phyloP scores from a whole-genome alignment of 2,329 filamentous ascomycete genomes.

The Elsinoe ampelina region DNA sequence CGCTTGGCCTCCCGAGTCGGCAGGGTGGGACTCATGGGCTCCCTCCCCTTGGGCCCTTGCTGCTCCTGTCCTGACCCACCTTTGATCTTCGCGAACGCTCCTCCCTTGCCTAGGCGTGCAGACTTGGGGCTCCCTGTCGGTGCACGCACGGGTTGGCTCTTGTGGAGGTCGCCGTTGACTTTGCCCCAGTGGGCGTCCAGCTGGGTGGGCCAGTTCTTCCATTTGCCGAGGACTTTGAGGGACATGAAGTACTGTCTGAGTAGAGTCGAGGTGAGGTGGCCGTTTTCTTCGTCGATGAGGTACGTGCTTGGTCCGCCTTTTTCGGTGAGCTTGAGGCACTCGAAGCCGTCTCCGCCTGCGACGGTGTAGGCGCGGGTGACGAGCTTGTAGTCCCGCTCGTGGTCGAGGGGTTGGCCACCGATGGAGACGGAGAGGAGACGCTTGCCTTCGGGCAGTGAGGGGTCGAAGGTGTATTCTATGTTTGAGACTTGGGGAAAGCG shows the following conservation, averaged over 20 bases:
- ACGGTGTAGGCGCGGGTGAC: conserved; percentile 84
- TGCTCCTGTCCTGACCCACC: neutral
- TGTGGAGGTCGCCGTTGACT: conserved; percentile 54
- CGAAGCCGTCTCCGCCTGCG: conserved; percentile 77
- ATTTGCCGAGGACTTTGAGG: conserved; percentile 68
- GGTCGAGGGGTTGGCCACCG: conserved; percentile 51
- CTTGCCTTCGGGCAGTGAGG: conserved; percentile 48
- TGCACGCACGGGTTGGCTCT: conserved; percentile 34
- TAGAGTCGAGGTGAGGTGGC: conserved; percentile 76
- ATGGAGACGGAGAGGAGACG: conserved; percentile 57
- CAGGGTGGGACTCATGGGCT: conserved; percentile 14
- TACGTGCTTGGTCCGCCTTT: conserved; percentile 70
- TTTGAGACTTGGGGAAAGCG: conserved; percentile 82
- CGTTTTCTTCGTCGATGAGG: conserved; percentile 76
- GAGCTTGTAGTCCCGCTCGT: conserved; percentile 57
- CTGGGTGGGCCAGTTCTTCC: conserved; percentile 60
- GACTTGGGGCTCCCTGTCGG: conserved; percentile 14
- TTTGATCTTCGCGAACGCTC: neutral
- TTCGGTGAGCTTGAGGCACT: conserved; percentile 61
- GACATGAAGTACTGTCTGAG: conserved; percentile 87
- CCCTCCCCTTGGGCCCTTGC: neutral
- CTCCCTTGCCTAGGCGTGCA: neutral
- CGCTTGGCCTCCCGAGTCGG: conserved; percentile 6
- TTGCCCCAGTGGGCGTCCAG: conserved; percentile 56
- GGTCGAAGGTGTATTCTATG: conserved; percentile 66